phyloP scores from a whole-genome alignment of 495 filamentous ascomycete genomes.

The Trichoderma virens region DNA sequence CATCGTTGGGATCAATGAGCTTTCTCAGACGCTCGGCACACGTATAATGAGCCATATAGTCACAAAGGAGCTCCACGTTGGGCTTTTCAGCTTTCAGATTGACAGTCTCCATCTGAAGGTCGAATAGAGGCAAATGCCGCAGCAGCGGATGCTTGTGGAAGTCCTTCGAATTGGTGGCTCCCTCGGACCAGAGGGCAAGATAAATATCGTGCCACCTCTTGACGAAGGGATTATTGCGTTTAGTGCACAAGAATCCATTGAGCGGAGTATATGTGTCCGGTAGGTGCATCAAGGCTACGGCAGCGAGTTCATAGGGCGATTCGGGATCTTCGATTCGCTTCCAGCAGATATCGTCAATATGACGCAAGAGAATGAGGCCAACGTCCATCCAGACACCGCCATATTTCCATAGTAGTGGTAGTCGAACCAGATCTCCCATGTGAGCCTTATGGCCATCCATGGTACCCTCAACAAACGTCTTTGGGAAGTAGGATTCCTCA shows the following conservation, averaged over 20 bases:
- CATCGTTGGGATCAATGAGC: constrained; percentile 23
- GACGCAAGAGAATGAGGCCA: constrained; percentile 29
- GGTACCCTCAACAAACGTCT: constrained; percentile 25
- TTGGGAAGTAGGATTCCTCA: constrained; percentile 17
- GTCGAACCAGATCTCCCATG: constrained; percentile 30
- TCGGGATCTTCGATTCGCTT: constrained; percentile 28
- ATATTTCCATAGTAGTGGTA: constrained; percentile 27
- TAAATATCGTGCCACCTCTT: constrained; percentile 33
- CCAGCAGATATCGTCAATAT: constrained; percentile 37
- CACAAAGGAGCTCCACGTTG: constrained; percentile 19
- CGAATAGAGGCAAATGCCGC: constrained; percentile 17
- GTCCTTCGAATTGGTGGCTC: constrained; percentile 19
- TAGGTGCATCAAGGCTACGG: constrained; percentile 22
- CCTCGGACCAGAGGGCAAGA: constrained; percentile 27
- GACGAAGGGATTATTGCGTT: constrained; percentile 29
- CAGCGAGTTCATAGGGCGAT: constrained; percentile 27
- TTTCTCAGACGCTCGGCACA: constrained; percentile 22
- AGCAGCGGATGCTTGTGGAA: constrained; percentile 27
- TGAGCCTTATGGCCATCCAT: constrained; percentile 31
- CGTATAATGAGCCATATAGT: constrained; percentile 23
- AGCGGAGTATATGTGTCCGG: constrained; percentile 22
- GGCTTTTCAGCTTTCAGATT: constrained; percentile 15
- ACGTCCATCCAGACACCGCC: constrained; percentile 35
- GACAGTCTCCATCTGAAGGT: background rate
- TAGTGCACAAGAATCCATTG: constrained; percentile 34